phyloP scores from a whole-genome alignment of 2,329 filamentous ascomycete genomes.

The Pseudogymnoascus sp. region DNA sequence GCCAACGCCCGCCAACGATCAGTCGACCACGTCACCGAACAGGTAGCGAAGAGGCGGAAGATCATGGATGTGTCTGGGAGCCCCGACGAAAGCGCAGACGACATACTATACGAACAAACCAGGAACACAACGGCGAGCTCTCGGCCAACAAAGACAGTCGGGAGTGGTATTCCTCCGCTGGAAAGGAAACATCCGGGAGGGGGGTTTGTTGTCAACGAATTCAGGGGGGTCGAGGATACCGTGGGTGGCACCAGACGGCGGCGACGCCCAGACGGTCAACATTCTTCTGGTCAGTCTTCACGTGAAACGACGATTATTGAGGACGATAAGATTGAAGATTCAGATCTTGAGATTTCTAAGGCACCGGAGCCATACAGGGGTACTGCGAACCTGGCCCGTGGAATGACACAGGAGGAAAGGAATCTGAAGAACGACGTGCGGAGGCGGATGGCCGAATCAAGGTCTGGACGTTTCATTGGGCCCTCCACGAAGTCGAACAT shows the following conservation, averaged over 20 bases:
- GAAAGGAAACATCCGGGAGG: not conserved
- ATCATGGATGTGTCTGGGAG: not conserved
- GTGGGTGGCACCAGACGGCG: not conserved
- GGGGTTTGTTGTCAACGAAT: not conserved
- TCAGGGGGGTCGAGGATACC: not conserved
- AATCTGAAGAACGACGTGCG: not conserved
- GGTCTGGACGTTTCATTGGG: not conserved
- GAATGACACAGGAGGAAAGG: not conserved
- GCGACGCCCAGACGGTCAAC: not conserved
- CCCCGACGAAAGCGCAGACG: not conserved
- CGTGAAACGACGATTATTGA: not conserved
- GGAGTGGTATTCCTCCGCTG: not conserved
- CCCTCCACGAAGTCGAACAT: not conserved
- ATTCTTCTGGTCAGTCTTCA: not conserved
- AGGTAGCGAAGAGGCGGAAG: not conserved
- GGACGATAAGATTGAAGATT: not conserved
- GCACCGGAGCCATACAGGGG: not conserved
- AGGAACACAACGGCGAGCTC: not conserved
- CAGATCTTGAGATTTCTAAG: not conserved
- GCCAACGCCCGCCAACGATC: not conserved
- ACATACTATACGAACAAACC: not conserved
- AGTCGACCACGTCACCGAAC: not conserved
- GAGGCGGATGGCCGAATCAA: not conserved
- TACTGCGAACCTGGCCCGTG: not conserved
- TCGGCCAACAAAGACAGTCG: not conserved